Evolutionary conservation across 179 eudicot genomes (phyloP).

Genomic region (Corrigiola litoralis): DNA sequence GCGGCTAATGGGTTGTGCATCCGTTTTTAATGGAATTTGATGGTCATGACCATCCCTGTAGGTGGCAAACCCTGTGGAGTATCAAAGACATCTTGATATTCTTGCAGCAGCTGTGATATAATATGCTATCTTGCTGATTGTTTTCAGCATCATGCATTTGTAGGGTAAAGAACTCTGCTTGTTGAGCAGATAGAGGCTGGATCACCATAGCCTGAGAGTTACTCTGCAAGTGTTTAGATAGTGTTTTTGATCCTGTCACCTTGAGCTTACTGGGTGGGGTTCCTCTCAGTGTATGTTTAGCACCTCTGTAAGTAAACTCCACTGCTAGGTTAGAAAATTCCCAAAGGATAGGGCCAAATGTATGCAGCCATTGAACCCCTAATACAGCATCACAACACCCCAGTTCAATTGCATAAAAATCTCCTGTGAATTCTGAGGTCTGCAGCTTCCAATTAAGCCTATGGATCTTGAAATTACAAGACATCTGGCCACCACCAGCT

Average conservation of each 20-base stretch:
- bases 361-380: background rate
- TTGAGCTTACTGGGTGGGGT: too few relatives aligned
- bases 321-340: background rate
- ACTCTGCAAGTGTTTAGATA: too few relatives aligned
- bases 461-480: background rate
- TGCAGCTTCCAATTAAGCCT: background rate
- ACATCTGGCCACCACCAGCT: background rate
- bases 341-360: background rate
- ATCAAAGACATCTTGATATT: background rate
- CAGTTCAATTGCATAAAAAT: background rate
- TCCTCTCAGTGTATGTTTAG: background rate
- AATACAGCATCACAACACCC: background rate
- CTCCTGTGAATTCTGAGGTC: background rate
- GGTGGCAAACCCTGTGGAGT: background rate
- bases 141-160: too few relatives aligned
- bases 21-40: background rate
- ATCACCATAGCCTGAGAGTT: background rate
- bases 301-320: background rate
- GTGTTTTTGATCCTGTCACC: too few relatives aligned
- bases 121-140: too few relatives aligned
- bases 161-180: background rate
- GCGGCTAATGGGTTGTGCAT: background rate
- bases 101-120: background rate
- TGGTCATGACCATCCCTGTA: background rate
- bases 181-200: background rate